Conservation (phyloP, 2,329 filamentous ascomycete species). For the Scedosporium apiospermum region DNA sequence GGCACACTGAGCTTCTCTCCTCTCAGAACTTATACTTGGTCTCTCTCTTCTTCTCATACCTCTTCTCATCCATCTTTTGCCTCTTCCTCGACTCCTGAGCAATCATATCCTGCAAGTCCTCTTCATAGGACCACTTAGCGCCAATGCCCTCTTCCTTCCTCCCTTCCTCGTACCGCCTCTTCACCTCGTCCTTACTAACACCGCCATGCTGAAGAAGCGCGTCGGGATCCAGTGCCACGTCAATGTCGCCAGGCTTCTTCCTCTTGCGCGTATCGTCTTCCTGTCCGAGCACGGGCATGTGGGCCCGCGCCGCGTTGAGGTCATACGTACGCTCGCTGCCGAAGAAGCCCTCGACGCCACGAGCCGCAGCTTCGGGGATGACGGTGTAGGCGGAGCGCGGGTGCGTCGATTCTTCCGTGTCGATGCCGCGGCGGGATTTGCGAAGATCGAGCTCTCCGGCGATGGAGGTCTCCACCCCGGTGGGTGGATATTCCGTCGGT, state of each 20-base stretch:
- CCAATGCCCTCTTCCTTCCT: conserved; percentile 56
- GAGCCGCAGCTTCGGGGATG: conserved; percentile 57
- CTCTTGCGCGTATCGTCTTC: conserved; percentile 72
- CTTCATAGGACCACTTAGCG: conserved; percentile 65
- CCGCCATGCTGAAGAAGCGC: conserved; percentile 64
- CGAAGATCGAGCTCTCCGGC: conserved; percentile 84
- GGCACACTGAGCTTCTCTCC: background rate
- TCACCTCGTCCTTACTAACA: conserved; percentile 76
- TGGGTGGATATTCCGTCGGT: conserved; percentile 66
- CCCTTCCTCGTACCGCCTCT: conserved; percentile 68
- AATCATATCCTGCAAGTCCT: conserved; percentile 94
- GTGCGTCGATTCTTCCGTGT: conserved; percentile 70
- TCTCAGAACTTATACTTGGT: conserved; percentile 40
- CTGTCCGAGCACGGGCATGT: conserved; percentile 65
- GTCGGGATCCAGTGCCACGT: conserved; percentile 85
- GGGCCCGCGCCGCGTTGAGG: conserved; percentile 46
- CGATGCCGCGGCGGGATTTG: conserved; percentile 70
- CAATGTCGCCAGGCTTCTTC: conserved; percentile 94
- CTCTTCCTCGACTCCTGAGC: conserved; percentile 85
- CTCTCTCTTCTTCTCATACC: conserved; percentile 54
- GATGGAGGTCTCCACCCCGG: conserved; percentile 62
- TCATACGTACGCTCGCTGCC: conserved; percentile 92
- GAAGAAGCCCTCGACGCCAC: conserved; percentile 88
- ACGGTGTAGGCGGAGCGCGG: conserved; percentile 81
- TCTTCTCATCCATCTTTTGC: conserved; percentile 78